Base-by-base conservation (phyloP, 768 basidiomycete genomes). In the Psilocybe cyanescens region DNA sequence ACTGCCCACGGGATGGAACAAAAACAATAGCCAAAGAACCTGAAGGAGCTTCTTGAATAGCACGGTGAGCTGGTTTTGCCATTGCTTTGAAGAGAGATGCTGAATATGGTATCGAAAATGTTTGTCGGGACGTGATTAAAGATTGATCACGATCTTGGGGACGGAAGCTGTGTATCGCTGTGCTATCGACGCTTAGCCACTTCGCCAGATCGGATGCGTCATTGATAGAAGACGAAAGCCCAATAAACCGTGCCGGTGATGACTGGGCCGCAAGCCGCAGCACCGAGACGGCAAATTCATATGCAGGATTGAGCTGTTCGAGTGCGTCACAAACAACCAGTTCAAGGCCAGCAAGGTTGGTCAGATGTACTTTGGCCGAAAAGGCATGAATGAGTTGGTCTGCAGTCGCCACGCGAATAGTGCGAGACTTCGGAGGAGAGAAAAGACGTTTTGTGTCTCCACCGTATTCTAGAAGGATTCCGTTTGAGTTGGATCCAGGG, bases 101-200 rank as follows among this genome's bases (percentile, higher is more conserved):
- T 3, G 96, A 97, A 67, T 95, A 88, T 0, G 94, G 86, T 48
- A 95, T 90, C 16, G 88, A 89, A 76, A 97, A 98, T 0, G 93
- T 83, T 57, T 91, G 88, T 11, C 86, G 83, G 16, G 83, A 82
- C 31, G 87, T 82, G 7, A 79, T 77, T 17, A 99, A 76, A 0
- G 93, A 82, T 66, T 94, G 91, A 60, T 94, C 92, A 39, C 96
- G 88, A 68, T 94, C 90, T 46, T 80, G 84, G 1, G 96, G 91
- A 5, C 85, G 81, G 81, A 99, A 97, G 70, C 84, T 86, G 71
- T 90, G 88, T 45, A 91, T 73, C 24, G 83, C 84, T 11, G 76
- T 75, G 3, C 84, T 73, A 47, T 90, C 83, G 50, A 93, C 88
- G 55, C 84, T 80, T 14, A 99, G 78, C 97, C 96, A 99, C 8